Evolutionary conservation across 83 land plant genomes (phyloP).

Genomic region (Picea abies): DNA sequence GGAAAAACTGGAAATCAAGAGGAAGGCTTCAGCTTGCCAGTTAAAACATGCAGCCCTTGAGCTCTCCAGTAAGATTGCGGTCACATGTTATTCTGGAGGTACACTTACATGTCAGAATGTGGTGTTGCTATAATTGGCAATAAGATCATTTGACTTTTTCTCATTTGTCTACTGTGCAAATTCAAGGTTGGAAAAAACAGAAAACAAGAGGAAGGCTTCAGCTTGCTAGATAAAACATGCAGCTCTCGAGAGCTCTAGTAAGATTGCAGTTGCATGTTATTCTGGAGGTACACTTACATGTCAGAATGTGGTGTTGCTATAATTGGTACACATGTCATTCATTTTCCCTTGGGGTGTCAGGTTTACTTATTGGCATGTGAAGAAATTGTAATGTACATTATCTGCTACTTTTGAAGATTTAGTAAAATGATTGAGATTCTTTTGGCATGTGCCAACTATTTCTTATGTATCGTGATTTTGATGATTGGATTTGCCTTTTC

Average conservation of each 20-base stretch:
- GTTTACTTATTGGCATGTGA: conserved; percentile 1
- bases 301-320: background rate
- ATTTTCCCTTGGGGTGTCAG: background rate
- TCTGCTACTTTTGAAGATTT: too few species aligned
- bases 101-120: background rate
- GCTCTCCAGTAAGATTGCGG: background rate
- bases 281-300: background rate
- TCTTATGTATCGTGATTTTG: conserved; percentile 1
- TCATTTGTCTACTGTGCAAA: conserved; percentile 9
- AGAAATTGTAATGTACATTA: background rate
- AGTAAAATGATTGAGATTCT: background rate
- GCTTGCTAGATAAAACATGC: conserved; percentile 21
- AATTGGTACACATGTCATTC: background rate
- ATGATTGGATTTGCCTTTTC: background rate
- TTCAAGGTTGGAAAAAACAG: conserved; percentile 78
- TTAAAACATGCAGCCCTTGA: conserved; percentile 14
- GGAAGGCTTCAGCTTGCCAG: conserved; percentile 25
- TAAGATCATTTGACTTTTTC: conserved; percentile 1
- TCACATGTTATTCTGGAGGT: background rate
- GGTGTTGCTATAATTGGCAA: background rate
- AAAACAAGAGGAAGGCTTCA: conserved; percentile 29
- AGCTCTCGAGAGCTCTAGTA: background rate
- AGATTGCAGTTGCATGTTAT: background rate
- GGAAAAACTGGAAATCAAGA: conserved; percentile 62
- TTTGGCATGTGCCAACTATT: background rate